These are phyloP conservation scores for Exophiala sp. DNA, from an alignment of 2,329 filamentous ascomycete genomes.

Conservation along the genomic window DNA sequence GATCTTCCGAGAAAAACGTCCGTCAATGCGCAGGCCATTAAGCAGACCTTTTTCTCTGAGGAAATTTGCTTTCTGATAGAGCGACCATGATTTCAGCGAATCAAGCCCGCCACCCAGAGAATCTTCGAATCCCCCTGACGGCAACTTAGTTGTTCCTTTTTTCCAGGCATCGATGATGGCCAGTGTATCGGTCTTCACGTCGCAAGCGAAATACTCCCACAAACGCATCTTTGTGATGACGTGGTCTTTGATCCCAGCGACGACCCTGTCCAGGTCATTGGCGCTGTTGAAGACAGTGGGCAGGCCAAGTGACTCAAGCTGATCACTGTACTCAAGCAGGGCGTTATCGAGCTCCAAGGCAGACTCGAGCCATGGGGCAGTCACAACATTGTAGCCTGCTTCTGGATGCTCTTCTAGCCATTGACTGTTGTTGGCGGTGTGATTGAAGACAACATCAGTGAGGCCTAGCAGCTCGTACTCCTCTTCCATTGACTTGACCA, in stretches of 20 bases:
- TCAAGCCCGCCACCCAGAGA: slow-evolving; percentile 46
- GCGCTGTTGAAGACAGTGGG: slow-evolving; percentile 65
- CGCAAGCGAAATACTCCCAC: slow-evolving; percentile 89
- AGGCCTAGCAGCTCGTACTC: slow-evolving; percentile 79
- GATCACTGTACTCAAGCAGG: slow-evolving; percentile 59
- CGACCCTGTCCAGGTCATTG: slow-evolving; percentile 71
- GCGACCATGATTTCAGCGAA: slow-evolving; percentile 48
- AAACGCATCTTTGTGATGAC: slow-evolving; percentile 71
- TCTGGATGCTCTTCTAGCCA: slow-evolving; percentile 95
- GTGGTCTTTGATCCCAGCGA: slow-evolving; percentile 74
- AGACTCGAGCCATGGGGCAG: slow-evolving; percentile 66
- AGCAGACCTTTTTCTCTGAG: slow-evolving; percentile 63
- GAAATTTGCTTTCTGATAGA: slow-evolving; percentile 54
- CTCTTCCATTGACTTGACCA: slow-evolving; percentile 76
- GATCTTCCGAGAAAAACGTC: slow-evolving; percentile 67
- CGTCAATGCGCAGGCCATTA: slow-evolving; percentile 68
- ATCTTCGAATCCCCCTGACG: slow-evolving; percentile 48
- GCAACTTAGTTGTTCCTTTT: slow-evolving; percentile 51
- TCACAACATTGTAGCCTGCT: slow-evolving; percentile 87
- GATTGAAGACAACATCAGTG: slow-evolving; percentile 96
- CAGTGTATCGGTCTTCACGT: slow-evolving; percentile 67
- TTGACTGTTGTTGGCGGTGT: slow-evolving; percentile 89
- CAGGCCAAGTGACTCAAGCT: slow-evolving; percentile 62
- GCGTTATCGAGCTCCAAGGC: slow-evolving; percentile 71
- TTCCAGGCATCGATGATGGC: slow-evolving; percentile 67